Percentiles rank a stretch among this genome's conserved stretches.
phyloP scores from a whole-genome alignment of 1,284 basidiomycete genomes.

The Pterulicium gracile region DNA sequence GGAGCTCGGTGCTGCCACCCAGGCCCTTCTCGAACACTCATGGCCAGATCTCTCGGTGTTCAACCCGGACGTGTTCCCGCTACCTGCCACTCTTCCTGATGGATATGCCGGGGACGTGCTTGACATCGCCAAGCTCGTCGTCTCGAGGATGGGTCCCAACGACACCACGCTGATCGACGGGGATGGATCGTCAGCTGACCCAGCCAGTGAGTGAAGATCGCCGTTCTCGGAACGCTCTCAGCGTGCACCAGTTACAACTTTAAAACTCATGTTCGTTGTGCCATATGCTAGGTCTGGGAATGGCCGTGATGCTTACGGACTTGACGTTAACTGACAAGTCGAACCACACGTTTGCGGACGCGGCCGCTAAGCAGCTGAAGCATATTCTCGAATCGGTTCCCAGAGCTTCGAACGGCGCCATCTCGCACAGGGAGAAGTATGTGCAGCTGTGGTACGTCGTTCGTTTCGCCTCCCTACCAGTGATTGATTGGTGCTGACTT shows the following conservation, averaged over 20 bases:
- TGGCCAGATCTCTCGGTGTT: constrained; percentile 50
- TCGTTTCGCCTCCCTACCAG: constrained; percentile 1
- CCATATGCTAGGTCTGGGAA: constrained; percentile 42
- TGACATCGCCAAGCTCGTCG: constrained; percentile 18
- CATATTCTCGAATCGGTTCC: constrained; percentile 53
- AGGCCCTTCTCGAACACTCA: constrained; percentile 53
- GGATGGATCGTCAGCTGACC: constrained; percentile 57
- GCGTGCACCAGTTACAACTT: not conserved
- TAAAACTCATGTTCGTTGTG: too few relatives aligned
- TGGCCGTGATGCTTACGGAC: constrained; percentile 50
- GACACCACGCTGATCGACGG: constrained; percentile 18
- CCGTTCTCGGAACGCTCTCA: constrained; percentile 3
- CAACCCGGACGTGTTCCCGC: constrained; percentile 23
- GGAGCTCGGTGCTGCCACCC: constrained; percentile 59
- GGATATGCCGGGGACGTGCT: constrained; percentile 27
- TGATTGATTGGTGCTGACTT: not conserved
- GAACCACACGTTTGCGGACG: constrained; percentile 33
- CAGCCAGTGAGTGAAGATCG: constrained; percentile 37
- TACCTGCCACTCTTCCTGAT: constrained; percentile 20
- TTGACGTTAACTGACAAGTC: constrained; percentile 30
- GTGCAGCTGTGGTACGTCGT: constrained; percentile 39
- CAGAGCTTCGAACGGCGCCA: constrained; percentile 44
- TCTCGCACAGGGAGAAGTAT: constrained; percentile 48
- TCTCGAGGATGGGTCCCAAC: not conserved
- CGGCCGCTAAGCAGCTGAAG: constrained; percentile 43